Conservation (phyloP, 352 stramenopile species). For the Phytophthora constricta region DNA sequence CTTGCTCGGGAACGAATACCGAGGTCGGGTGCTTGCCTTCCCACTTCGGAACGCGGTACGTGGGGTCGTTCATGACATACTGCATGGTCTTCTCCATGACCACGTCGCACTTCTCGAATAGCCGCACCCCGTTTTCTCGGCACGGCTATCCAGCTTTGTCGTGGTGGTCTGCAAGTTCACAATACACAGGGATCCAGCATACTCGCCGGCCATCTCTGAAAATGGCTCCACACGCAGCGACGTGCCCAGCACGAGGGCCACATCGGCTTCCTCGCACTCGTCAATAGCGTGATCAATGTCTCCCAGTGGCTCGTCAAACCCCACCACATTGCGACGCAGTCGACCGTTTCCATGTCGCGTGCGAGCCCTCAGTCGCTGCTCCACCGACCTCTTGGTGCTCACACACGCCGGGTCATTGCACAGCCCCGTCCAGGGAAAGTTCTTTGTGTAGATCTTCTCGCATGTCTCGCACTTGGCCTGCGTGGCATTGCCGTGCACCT, state of each 20-base stretch:
- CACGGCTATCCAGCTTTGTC: slow-evolving; percentile 71
- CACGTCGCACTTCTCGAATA: slow-evolving; percentile 79
- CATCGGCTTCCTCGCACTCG: slow-evolving; percentile 76
- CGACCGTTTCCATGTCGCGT: slow-evolving; percentile 81
- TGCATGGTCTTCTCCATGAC: slow-evolving; percentile 84
- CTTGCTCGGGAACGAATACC: slow-evolving; percentile 76
- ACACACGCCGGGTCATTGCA: slow-evolving; percentile 69
- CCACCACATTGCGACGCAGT: slow-evolving; percentile 79
- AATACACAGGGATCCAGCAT: slow-evolving; percentile 72
- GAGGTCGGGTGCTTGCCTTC: slow-evolving; percentile 57
- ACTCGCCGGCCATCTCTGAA: slow-evolving; percentile 82
- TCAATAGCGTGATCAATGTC: slow-evolving; percentile 85
- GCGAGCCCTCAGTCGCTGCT: slow-evolving; percentile 66
- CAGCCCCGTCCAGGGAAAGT: slow-evolving; percentile 76
- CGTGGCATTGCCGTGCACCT: slow-evolving; percentile 86
- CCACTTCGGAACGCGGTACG: slow-evolving; percentile 72
- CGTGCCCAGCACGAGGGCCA: slow-evolving; percentile 80
- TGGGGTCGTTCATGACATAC: slow-evolving; percentile 54
- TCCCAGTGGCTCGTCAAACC: slow-evolving; percentile 80
- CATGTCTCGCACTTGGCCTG: slow-evolving; percentile 87
- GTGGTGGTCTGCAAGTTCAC: slow-evolving; percentile 81
- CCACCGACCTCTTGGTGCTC: slow-evolving; percentile 68
- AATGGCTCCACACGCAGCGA: slow-evolving; percentile 83
- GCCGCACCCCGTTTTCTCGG: slow-evolving; percentile 69
- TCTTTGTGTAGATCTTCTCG: slow-evolving; percentile 80